Conservation (phyloP, 1,284 basidiomycete species). For the Ustilago loliicola region DNA sequence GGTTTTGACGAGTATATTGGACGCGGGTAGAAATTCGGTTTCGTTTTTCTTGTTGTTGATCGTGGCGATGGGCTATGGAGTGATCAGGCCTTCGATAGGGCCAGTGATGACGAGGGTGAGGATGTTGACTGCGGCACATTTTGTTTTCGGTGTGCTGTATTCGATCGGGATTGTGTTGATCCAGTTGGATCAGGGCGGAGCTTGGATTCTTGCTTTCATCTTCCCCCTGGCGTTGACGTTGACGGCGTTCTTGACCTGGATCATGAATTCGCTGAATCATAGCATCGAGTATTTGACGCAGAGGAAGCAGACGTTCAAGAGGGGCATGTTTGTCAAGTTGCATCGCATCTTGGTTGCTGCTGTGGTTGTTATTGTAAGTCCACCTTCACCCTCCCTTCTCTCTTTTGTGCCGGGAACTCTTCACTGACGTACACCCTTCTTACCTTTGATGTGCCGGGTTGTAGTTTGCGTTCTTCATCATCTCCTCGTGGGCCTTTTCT, state of each 20-base stretch:
- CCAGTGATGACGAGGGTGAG: conserved; percentile 83
- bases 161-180: conserved; percentile 73
- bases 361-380: conserved; percentile 80
- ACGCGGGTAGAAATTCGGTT: conserved; percentile 91
- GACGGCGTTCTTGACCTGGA: conserved; percentile 95
- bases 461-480: conserved; percentile 82
- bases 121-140: conserved; percentile 83
- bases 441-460: background rate
- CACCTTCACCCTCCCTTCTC: background rate
- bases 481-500: conserved; percentile 91
- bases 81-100: conserved; percentile 79
- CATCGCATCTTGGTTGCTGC: conserved; percentile 88
- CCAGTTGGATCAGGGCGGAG: conserved; percentile 78
- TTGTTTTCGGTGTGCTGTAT: conserved; percentile 87
- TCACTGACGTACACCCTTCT: background rate
- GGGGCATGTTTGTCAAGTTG: conserved; percentile 74
- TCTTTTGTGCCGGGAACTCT: background rate
- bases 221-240: conserved; percentile 93
- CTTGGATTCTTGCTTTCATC: conserved; percentile 74
- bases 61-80: conserved; percentile 74
- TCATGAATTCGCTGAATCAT: conserved; percentile 62
- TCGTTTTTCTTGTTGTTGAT: conserved; percentile 95
- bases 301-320: conserved; percentile 67
- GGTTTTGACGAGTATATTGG: conserved; percentile 76
- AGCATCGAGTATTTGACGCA: conserved; percentile 64